A percentile compares a stretch with the other conserved stretches of the same genome.
phyloP scores from a whole-genome alignment of 495 filamentous ascomycete genomes.

The Penicillium mononematosum region DNA sequence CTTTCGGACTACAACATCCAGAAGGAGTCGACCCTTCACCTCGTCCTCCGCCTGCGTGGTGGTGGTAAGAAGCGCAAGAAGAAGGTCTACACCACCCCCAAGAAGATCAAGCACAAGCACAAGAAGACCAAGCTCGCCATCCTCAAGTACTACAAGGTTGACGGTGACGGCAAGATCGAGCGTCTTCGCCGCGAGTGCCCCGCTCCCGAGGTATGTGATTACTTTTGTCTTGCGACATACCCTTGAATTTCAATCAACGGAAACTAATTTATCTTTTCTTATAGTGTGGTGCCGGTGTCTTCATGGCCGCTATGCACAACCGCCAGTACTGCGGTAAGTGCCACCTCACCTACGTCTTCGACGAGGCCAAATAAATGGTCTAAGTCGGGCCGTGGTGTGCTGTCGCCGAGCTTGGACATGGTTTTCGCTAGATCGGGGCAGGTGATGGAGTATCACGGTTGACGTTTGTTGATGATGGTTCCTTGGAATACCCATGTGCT shows the following conservation, averaged over 20 bases:
- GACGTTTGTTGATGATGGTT: slow-evolving; percentile 24
- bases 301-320: slow-evolving; percentile 99
- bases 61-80: slow-evolving; percentile 99
- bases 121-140: slow-evolving; percentile 99
- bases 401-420: slow-evolving; percentile 24
- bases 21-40: slow-evolving; percentile 99
- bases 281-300: slow-evolving; percentile 98
- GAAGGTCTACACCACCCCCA: slow-evolving; percentile 99
- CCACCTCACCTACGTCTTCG: slow-evolving; percentile 99
- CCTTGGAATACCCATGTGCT: slow-evolving; percentile 15
- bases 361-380: slow-evolving; percentile 66
- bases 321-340: slow-evolving; percentile 99
- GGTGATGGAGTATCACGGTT: slow-evolving; percentile 24
- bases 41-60: slow-evolving; percentile 97
- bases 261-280: slow-evolving; percentile 26
- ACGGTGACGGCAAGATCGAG: slow-evolving; percentile 99
- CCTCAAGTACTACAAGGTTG: slow-evolving; percentile 99
- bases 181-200: slow-evolving; percentile 97
- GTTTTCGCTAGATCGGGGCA: slow-evolving; percentile 19
- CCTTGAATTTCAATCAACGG: slow-evolving; percentile 11
- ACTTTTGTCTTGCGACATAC: slow-evolving; percentile 2
- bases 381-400: slow-evolving; percentile 23
- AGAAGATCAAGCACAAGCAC: slow-evolving; percentile 99
- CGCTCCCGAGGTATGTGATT: slow-evolving; percentile 70
- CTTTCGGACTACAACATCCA: slow-evolving; percentile 99